Percentiles rank a stretch among this genome's conserved stretches.
phyloP scores from a whole-genome alignment of 495 filamentous ascomycete genomes.

The Xylaria longipes region DNA sequence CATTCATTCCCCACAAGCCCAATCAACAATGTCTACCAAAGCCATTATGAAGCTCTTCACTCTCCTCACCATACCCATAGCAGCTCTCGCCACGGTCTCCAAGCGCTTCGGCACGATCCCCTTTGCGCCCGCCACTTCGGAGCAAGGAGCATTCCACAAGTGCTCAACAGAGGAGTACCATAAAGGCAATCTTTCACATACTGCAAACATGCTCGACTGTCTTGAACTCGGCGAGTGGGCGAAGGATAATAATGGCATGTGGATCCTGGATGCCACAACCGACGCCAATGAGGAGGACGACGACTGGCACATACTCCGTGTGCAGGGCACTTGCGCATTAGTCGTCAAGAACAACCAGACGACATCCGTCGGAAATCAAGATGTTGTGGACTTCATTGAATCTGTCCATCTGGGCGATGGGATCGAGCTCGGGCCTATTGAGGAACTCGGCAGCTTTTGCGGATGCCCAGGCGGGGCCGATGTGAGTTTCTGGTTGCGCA shows the following conservation, averaged over 20 bases:
- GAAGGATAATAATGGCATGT: constrained; percentile 20
- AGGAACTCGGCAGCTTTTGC: constrained; percentile 10
- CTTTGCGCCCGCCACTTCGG: constrained; percentile 21
- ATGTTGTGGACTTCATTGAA: constrained; percentile 25
- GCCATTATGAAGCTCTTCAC: constrained; percentile 20
- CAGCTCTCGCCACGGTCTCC: constrained; percentile 16
- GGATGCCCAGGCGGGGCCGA: constrained; percentile 10
- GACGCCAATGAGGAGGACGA: neutral
- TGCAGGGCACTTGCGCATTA: constrained; percentile 17
- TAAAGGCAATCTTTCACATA: neutral
- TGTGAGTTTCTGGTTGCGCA: constrained; percentile 26
- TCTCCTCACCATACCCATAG: constrained; percentile 21
- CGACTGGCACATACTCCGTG: constrained; percentile 24
- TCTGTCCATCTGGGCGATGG: constrained; percentile 3
- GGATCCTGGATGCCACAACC: constrained; percentile 18
- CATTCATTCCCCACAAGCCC: too few relatives aligned
- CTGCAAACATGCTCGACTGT: constrained; percentile 26
- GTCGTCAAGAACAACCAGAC: constrained; percentile 25
- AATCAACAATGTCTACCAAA: neutral
- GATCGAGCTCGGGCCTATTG: neutral
- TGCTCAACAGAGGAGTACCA: constrained; percentile 14
- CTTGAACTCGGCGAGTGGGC: constrained; percentile 19
- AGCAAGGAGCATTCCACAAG: constrained; percentile 12
- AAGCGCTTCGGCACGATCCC: constrained; percentile 5
- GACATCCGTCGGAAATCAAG: constrained; percentile 27